Conservation (phyloP, 495 filamentous ascomycete species). For the Penicillium roqueforti region DNA sequence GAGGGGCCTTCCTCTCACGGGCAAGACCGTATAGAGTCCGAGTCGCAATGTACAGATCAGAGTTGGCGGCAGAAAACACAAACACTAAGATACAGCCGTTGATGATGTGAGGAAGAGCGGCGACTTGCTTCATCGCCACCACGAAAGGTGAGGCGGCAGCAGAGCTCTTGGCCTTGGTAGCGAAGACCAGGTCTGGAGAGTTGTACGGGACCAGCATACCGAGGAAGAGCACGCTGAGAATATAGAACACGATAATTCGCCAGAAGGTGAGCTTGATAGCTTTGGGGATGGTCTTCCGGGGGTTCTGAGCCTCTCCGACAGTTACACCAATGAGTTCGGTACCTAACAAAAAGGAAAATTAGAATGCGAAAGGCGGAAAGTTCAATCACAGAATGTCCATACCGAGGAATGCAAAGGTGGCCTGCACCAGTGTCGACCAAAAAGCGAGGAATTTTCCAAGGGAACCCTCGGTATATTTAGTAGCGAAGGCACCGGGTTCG, state of each 20-base stretch:
- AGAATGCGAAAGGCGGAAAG: not conserved
- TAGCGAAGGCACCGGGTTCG: conserved; percentile 58
- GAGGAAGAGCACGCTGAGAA: conserved; percentile 39
- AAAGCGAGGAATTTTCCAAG: conserved; percentile 57
- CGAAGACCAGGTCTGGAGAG: conserved; percentile 42
- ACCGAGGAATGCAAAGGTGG: conserved; percentile 63
- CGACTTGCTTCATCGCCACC: conserved; percentile 44
- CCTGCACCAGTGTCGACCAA: conserved; percentile 64
- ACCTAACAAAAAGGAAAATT: conserved; percentile 29
- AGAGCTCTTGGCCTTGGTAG: conserved; percentile 15
- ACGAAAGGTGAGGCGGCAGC: conserved; percentile 48
- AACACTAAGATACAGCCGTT: conserved; percentile 61
- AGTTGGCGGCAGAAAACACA: conserved; percentile 67
- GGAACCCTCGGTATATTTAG: conserved; percentile 36
- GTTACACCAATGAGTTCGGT: conserved; percentile 68
- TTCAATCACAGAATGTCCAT: not conserved
- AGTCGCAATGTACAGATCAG: conserved; percentile 60
- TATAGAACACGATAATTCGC: conserved; percentile 69
- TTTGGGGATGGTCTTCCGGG: conserved; percentile 62
- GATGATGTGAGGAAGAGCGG: conserved; percentile 42
- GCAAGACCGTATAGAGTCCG: conserved; percentile 69
- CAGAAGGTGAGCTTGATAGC: conserved; percentile 70
- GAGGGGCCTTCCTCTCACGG: conserved; percentile 63
- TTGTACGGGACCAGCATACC: conserved; percentile 46
- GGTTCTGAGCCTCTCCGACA: conserved; percentile 61